These are phyloP conservation scores for Ogataea dorogensis DNA, from an alignment of 805 yeast genomes.

Conservation along the genomic window DNA sequence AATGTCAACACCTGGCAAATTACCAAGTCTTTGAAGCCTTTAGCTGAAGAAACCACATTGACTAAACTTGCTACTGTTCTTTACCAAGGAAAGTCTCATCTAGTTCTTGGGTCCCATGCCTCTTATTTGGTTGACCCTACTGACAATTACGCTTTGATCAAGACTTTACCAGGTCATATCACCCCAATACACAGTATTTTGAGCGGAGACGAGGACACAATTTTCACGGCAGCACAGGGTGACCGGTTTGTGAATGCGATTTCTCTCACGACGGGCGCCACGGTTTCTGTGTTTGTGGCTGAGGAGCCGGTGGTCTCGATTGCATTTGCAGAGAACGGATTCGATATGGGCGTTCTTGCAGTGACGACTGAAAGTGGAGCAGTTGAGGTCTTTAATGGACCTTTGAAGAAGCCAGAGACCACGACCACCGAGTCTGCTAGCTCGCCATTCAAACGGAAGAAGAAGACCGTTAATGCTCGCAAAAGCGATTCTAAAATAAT, in stretches of 20 bases:
- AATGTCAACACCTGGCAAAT: conserved; percentile 46
- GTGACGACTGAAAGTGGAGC: conserved; percentile 74
- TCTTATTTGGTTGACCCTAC: conserved; percentile 51
- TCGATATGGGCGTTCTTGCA: conserved; percentile 39
- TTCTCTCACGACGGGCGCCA: conserved; percentile 43
- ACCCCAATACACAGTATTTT: conserved; percentile 57
- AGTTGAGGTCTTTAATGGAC: conserved; percentile 68
- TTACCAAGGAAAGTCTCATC: conserved; percentile 35
- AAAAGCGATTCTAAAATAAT: conserved; percentile 46
- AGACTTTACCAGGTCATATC: conserved; percentile 73
- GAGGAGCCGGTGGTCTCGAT: conserved; percentile 57
- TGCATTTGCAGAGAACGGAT: conserved; percentile 34
- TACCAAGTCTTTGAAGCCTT: conserved; percentile 41
- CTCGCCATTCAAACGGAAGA: conserved; percentile 41
- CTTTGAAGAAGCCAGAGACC: conserved; percentile 32
- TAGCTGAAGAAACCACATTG: conserved; percentile 26
- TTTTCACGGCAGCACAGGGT: conserved; percentile 68
- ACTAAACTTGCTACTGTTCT: conserved; percentile 25
- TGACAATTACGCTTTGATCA: conserved; percentile 37
- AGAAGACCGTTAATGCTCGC: conserved; percentile 48
- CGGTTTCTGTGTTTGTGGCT: conserved; percentile 62
- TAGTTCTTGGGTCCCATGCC: conserved; percentile 67
- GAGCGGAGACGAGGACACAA: conserved; percentile 41
- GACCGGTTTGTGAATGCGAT: conserved; percentile 82
- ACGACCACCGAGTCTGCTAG: conserved; percentile 13